These are phyloP conservation scores for Pythium sp. DNA, from an alignment of 352 stramenopile species.

Conservation along the genomic window DNA sequence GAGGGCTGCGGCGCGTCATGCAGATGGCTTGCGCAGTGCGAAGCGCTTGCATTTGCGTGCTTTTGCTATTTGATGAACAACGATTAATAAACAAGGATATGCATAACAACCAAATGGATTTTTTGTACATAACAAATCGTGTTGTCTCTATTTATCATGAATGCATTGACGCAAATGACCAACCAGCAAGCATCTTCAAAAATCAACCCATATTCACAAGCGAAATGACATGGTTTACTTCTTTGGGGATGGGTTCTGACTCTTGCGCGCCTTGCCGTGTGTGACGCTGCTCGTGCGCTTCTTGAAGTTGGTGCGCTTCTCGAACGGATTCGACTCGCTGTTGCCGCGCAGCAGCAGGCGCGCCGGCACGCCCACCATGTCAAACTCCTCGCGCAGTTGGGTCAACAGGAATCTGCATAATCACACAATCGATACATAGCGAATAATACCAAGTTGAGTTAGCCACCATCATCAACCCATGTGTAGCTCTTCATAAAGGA, in stretches of 20 bases:
- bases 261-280: slow-evolving; percentile 49
- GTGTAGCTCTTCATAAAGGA: neutral
- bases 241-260: slow-evolving; percentile 3
- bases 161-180: neutral
- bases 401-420: slow-evolving; percentile 56
- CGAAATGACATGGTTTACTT: slow-evolving; percentile 3
- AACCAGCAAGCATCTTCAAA: neutral
- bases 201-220: neutral
- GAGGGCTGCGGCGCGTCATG: neutral
- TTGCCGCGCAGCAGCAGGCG: slow-evolving; percentile 74
- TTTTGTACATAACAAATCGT: neutral
- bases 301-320: slow-evolving; percentile 83
- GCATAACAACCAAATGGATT: neutral
- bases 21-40: neutral
- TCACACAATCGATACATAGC: neutral
- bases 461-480: neutral
- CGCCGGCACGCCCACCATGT: slow-evolving; percentile 80
- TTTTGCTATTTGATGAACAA: slow-evolving; percentile 1
- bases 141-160: neutral
- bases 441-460: neutral
- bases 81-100: neutral
- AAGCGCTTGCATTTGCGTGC: neutral
- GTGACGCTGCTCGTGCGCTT: slow-evolving; percentile 65
- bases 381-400: slow-evolving; percentile 80
- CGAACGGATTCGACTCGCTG: slow-evolving; percentile 73